Percentiles rank a stretch among this genome's conserved stretches.
Evolutionary conservation across 2,329 filamentous ascomycete species (phyloP).

Genomic region (Cadophora sp.): DNA sequence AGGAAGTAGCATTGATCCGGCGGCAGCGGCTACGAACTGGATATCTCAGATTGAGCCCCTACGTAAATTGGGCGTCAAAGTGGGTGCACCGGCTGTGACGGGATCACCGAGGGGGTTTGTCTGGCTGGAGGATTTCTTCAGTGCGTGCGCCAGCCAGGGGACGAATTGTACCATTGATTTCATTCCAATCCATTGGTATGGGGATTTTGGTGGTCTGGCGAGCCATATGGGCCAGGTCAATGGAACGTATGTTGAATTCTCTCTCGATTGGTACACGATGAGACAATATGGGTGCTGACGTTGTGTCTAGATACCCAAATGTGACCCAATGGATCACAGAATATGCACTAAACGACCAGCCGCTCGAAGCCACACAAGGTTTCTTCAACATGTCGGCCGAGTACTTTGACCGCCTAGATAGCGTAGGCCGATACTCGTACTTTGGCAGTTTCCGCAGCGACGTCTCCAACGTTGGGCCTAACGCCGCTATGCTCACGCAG

Average conservation of each 20-base stretch:
- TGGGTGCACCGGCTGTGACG: slow-evolving; percentile 75
- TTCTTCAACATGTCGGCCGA: slow-evolving; percentile 73
- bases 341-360: slow-evolving; percentile 66
- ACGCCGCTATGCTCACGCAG: slow-evolving; percentile 72
- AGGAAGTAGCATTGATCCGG: slow-evolving; percentile 67
- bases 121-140: slow-evolving; percentile 73
- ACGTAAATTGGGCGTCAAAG: slow-evolving; percentile 66
- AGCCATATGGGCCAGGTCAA: slow-evolving; percentile 45
- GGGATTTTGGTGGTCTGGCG: slow-evolving; percentile 54
- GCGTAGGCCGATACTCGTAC: slow-evolving; percentile 73
- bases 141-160: slow-evolving; percentile 60
- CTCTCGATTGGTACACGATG: background rate
- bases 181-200: slow-evolving; percentile 71
- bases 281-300: slow-evolving; percentile 14
- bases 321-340: slow-evolving; percentile 80
- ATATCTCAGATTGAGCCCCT: slow-evolving; percentile 75
- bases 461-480: slow-evolving; percentile 76
- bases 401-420: slow-evolving; percentile 70
- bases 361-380: slow-evolving; percentile 61
- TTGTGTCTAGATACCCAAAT: slow-evolving; percentile 55
- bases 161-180: slow-evolving; percentile 68
- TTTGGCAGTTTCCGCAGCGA: slow-evolving; percentile 68
- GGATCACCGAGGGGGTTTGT: slow-evolving; percentile 63
- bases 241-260: slow-evolving; percentile 37
- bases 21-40: slow-evolving; percentile 71